Evolutionary conservation across 2,329 filamentous ascomycete species (phyloP).

Genomic region (Daldinia sp.): DNA sequence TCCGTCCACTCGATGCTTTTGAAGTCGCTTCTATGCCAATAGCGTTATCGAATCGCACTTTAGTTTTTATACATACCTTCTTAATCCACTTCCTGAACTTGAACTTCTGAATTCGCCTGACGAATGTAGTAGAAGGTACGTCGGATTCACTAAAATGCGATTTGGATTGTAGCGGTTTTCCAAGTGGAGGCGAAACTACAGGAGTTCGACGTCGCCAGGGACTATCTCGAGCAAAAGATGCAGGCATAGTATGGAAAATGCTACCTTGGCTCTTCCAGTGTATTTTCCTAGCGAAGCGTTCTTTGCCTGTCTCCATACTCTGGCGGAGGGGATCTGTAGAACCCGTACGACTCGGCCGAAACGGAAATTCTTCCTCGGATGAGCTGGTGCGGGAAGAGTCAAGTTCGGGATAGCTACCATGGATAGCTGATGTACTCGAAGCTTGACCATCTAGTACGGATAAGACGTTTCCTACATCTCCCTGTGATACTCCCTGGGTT

Average conservation of each 20-base stretch:
- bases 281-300: constrained; percentile 13
- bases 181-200: neutral
- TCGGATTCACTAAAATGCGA: constrained; percentile 19
- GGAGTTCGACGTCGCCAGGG: neutral
- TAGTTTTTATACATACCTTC: constrained; percentile 43
- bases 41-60: constrained; percentile 40
- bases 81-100: constrained; percentile 45
- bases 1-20: neutral
- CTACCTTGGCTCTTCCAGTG: constrained; percentile 17
- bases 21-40: constrained; percentile 24
- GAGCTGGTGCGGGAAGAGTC: constrained; percentile 16
- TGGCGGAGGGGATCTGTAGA: constrained; percentile 34
- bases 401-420: constrained; percentile 37
- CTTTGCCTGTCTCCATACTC: constrained; percentile 34
- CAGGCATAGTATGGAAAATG: constrained; percentile 28
- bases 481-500: neutral
- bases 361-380: constrained; percentile 31
- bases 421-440: constrained; percentile 39
- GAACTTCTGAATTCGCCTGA: constrained; percentile 42
- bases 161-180: constrained; percentile 6
- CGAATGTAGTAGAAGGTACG: constrained; percentile 30
- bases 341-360: constrained; percentile 19
- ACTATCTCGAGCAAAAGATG: constrained; percentile 17
- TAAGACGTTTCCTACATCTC: constrained; percentile 16
- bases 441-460: constrained; percentile 35